Evolutionary conservation across 208 protist genomes (phyloP), one percentile per base, ranked within the genome.

Genomic region (Crithidia fasciculata): DNA sequence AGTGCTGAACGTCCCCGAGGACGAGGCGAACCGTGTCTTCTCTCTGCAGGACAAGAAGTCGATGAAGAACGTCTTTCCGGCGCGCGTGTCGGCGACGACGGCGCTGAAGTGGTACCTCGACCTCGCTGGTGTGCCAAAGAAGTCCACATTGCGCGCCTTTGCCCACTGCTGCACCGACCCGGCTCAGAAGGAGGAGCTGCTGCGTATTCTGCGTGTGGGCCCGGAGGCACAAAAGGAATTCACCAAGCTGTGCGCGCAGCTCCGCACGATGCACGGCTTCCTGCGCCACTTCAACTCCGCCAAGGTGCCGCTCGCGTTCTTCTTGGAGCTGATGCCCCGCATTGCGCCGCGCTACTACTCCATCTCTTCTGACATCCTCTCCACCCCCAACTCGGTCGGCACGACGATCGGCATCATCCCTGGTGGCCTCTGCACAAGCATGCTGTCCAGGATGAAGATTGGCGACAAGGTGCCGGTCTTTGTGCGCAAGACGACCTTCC

Each of bases 331-430:
- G 53, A 96, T 99, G 85, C 97, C 98, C 18, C 92, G 90, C 37
- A 90, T 98, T 53, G 79, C 93, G 52, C 94, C 93, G 37, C 88
- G 98, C 12, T 99, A 98, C 85, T 99, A 97, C 84, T 99, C 97
- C 28, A 98, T 99, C 73, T 95, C 97, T 8, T 98, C 94, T 10
- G 97, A 98, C 56, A 71, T 84, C 7, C 84, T 96, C 57, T 79
- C 72, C 19, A 83, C 94, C 62, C 87, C 91, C 15, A 83, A 85
- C 36, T 73, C 54, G 4, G 75, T 99, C 19, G 78, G 84, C 50
- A 91, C 97, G 36, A 97, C 92, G 7, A 90, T 96, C 12, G 96
- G 91, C 8, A 76, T 98, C 49, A 87, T 98, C 0, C 78, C 95
- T n/a, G 96, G 92, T 50, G 95, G 94, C 8, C 84, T 98, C 8